Percentiles rank a stretch among this genome's conserved stretches.
These are phyloP conservation scores for Fusarium proliferatum DNA, from an alignment of 2,329 filamentous ascomycete species.

Conservation along the genomic window DNA sequence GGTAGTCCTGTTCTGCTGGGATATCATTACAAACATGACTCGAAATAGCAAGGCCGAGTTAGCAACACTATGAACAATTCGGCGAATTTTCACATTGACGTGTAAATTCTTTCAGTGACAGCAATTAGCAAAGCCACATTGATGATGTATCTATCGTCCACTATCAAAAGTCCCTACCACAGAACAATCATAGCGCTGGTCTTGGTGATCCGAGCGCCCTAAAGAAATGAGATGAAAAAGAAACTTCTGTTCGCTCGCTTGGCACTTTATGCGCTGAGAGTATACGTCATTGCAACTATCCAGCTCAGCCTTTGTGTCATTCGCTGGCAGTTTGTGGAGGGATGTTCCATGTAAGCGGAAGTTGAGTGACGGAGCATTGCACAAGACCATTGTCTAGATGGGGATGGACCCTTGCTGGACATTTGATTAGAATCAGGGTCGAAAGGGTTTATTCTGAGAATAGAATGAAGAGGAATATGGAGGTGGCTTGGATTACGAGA, in stretches of 20 bases:
- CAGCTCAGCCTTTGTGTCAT: slow-evolving; percentile 11
- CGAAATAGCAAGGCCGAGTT: background rate
- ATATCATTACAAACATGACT: background rate
- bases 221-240: background rate
- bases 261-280: slow-evolving; percentile 19
- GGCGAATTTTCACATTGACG: background rate
- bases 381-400: slow-evolving; percentile 3
- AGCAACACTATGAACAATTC: background rate
- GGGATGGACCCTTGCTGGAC: slow-evolving; percentile 2
- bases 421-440: slow-evolving; percentile 26
- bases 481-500: slow-evolving; percentile 27
- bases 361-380: slow-evolving; percentile 10
- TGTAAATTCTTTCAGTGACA: background rate
- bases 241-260: background rate
- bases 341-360: slow-evolving; percentile 27
- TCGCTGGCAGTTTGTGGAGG: slow-evolving; percentile 11
- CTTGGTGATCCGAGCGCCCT: background rate
- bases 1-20: slow-evolving; percentile 39
- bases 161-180: background rate
- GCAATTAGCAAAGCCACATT: slow-evolving; percentile 27
- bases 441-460: slow-evolving; percentile 15
- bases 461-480: slow-evolving; percentile 20
- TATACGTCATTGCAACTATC: slow-evolving; percentile 23
- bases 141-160: slow-evolving; percentile 26
- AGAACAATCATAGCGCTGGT: background rate